Conservation (phyloP, 345 rosid species). For the Rhodomyrtus tomentosa region DNA sequence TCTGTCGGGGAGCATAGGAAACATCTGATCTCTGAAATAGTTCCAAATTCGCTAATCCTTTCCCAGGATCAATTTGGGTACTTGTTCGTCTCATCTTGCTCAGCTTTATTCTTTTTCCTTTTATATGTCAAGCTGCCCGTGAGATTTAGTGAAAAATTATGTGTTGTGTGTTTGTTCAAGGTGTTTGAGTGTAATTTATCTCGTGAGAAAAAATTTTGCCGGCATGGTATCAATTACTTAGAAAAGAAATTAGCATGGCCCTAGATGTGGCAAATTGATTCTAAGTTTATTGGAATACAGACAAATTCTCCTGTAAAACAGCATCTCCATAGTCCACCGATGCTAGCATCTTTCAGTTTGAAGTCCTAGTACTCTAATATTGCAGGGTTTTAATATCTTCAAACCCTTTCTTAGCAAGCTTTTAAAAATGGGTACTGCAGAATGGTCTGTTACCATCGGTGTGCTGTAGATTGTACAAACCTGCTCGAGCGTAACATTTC, state of each 20-base stretch:
- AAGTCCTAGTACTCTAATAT: background rate
- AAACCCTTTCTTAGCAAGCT: background rate
- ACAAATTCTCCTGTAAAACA: background rate
- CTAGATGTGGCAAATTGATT: background rate
- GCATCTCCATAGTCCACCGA: background rate
- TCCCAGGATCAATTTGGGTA: slow-evolving; percentile 81
- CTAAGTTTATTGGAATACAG: background rate
- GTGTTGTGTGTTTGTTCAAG: background rate
- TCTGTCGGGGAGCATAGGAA: slow-evolving; percentile 36
- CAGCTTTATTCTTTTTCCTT: background rate
- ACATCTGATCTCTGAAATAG: slow-evolving; percentile 36
- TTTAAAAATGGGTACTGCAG: background rate
- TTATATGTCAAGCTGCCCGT: background rate
- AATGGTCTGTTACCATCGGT: background rate
- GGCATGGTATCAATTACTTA: background rate
- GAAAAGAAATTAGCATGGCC: background rate
- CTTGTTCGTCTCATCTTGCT: background rate
- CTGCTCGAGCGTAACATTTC: background rate
- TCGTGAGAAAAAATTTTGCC: background rate
- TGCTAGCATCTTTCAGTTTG: background rate
- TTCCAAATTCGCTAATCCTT: slow-evolving; percentile 57
- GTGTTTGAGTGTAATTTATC: background rate
- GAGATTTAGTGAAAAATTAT: background rate
- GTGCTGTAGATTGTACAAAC: background rate
- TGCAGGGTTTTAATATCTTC: background rate